phyloP scores from a whole-genome alignment of 164 flowering plant species.

The Cinnamomum chago region DNA sequence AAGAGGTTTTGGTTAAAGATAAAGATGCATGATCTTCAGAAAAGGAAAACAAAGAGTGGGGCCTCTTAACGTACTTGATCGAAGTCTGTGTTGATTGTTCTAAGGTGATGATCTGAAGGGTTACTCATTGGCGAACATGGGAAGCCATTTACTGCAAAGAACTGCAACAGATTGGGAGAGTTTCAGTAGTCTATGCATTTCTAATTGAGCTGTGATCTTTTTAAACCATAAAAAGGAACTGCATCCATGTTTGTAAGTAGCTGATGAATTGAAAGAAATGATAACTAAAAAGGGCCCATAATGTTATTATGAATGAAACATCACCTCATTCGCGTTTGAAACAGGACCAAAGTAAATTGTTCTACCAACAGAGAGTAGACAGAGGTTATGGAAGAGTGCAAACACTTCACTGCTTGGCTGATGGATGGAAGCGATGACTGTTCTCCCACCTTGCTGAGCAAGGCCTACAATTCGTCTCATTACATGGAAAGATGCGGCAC shows the following conservation, averaged over 20 bases:
- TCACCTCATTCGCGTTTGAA: constrained; percentile 35
- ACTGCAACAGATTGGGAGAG: constrained; percentile 27
- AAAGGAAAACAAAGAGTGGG: background rate
- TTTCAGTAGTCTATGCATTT: no score
- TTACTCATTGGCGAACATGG: constrained; percentile 66
- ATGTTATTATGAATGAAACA: background rate
- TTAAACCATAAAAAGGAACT: no score
- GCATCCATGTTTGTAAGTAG: no score
- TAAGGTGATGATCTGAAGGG: constrained; percentile 80
- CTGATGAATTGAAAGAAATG: no score
- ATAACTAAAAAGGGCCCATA: no score
- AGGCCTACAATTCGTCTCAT: constrained; percentile 35
- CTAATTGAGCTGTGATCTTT: no score
- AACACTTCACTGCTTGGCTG: constrained; percentile 74
- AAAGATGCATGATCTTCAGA: background rate
- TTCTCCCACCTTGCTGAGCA: constrained; percentile 32
- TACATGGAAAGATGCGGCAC: constrained; percentile 56
- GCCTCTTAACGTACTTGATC: constrained; percentile 35
- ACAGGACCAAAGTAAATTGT: constrained; percentile 63
- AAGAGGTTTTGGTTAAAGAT: background rate
- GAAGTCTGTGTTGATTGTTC: constrained; percentile 69
- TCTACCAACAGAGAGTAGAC: constrained; percentile 57
- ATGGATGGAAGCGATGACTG: constrained; percentile 58
- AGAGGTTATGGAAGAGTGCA: constrained; percentile 48
- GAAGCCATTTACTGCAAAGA: constrained; percentile 62